Evolutionary conservation across 495 filamentous ascomycete species (phyloP), one percentile per base, ranked within the genome.

Genomic region (Xylaria curta): DNA sequence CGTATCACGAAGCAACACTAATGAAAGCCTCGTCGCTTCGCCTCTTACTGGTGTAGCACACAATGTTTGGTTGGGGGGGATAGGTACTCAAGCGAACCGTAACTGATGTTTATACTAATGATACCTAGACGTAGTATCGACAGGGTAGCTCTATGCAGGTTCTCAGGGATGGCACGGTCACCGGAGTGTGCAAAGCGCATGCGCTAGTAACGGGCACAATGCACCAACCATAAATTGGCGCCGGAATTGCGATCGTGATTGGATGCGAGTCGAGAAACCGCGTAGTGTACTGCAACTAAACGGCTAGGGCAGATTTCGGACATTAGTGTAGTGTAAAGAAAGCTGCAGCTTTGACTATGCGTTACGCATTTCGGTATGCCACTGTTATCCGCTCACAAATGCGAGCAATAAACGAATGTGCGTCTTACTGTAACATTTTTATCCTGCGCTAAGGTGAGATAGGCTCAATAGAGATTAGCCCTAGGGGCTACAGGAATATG

Each of bases 131-230:
- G 9, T 53, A 28, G 21, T 54, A 54, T 33, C 31, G 54, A 36
- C 31, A 59, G 54, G 54, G 58, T 60, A 60, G 58, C 58, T 60
- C 10, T n/a, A 31, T 64, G 61, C 12, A 47, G 36, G 15, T 42
- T 12, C 31, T 66, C 63, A 66, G 28, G 63, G 63, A 53, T 66
- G 63, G 63, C 63, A 66, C 63, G 63, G 63, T 53, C 28, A 33
- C 12, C 33, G 31, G n/a, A 19, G n/a, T 38, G 33, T 21, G 28
- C 58, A 36, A 66, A 53, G 63, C 63, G 17, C 42, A 28, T 12
- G 26, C n/a, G 4, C 40, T 65, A 65, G 42, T 7, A 46, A 36
- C 26, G 12, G 28, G 26, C 38, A 15, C 40, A 21, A 36, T 49
- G 17, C 58, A 38, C 58, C 58, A 60, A 60, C 58, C 33, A 60